Conservation (phyloP, 495 filamentous ascomycete species). For the Choiromyces venosus region DNA sequence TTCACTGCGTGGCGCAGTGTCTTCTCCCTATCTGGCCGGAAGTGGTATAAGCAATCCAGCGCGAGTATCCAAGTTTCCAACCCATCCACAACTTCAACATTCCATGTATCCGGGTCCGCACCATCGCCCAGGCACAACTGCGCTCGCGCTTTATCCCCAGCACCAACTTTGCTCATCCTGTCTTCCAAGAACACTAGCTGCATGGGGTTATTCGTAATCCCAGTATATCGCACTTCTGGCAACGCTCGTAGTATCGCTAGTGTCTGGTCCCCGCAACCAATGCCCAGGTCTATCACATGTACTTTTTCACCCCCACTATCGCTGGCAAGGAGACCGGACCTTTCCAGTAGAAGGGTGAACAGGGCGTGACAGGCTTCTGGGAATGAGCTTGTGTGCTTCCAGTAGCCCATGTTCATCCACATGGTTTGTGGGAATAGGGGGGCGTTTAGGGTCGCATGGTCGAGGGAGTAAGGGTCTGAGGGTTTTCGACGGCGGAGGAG, state of each 20-base stretch:
- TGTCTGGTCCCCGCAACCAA: constrained; percentile 52
- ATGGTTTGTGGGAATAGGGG: constrained; percentile 42
- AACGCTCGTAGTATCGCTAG: constrained; percentile 37
- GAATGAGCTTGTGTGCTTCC: constrained; percentile 43
- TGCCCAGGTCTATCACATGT: constrained; percentile 47
- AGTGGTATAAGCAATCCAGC: neutral
- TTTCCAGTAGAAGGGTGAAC: constrained; percentile 46
- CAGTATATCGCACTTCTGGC: constrained; percentile 42
- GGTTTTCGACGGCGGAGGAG: neutral
- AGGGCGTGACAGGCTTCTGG: constrained; percentile 47
- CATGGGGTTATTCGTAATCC: constrained; percentile 45
- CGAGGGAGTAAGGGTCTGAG: constrained; percentile 39
- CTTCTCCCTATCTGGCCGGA: neutral
- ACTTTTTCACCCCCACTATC: constrained; percentile 16
- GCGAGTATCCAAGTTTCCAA: neutral
- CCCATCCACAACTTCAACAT: neutral
- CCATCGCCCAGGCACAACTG: neutral
- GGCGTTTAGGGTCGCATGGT: constrained; percentile 44
- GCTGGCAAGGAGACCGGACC: constrained; percentile 40
- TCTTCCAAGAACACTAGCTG: constrained; percentile 33
- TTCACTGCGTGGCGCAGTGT: neutral
- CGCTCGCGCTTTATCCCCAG: neutral
- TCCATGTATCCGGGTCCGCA: neutral
- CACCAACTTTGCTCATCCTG: neutral
- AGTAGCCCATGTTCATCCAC: constrained; percentile 49